A percentile compares a stretch with the other conserved stretches of the same genome.
Evolutionary conservation across 2,329 filamentous ascomycete genomes (phyloP).

Genomic region (Pseudocercospora cruenta): DNA sequence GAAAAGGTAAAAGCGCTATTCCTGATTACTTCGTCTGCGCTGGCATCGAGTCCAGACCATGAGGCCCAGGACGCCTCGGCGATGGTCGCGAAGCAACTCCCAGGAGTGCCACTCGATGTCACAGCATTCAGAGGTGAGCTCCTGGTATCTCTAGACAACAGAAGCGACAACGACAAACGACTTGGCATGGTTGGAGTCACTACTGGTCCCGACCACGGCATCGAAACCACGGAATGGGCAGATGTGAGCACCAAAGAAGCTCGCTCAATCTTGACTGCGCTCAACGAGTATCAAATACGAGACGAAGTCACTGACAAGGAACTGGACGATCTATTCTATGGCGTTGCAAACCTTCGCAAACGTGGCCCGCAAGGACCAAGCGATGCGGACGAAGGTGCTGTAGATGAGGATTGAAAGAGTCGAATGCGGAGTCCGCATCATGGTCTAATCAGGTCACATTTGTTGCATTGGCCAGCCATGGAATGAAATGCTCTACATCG

Average conservation of each 20-base stretch:
- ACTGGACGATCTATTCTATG: conserved; percentile 52
- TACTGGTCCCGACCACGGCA: neutral
- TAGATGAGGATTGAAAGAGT: neutral
- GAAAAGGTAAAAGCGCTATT: conserved; percentile 65
- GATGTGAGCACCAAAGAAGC: neutral
- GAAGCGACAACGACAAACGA: conserved; percentile 6
- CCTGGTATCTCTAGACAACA: conserved; percentile 18
- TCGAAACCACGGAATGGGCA: neutral
- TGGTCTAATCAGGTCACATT: neutral
- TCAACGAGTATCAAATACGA: conserved; percentile 27
- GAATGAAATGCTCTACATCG: conserved; percentile 28
- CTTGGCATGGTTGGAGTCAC: conserved; percentile 7
- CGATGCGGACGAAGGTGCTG: conserved; percentile 10
- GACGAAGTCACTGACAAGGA: conserved; percentile 41
- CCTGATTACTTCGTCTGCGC: conserved; percentile 35
- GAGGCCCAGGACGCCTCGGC: neutral
- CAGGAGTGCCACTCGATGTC: conserved; percentile 20
- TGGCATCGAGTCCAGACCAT: conserved; percentile 3
- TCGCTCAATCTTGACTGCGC: conserved; percentile 7
- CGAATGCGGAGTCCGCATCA: neutral
- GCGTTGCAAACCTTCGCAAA: conserved; percentile 55
- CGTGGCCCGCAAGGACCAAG: conserved; percentile 35
- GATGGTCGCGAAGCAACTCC: neutral
- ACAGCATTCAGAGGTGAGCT: conserved; percentile 8
- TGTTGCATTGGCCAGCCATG: conserved; percentile 23